Conservation (phyloP, 257 asterid species). For the Anisodus tanguticus region DNA sequence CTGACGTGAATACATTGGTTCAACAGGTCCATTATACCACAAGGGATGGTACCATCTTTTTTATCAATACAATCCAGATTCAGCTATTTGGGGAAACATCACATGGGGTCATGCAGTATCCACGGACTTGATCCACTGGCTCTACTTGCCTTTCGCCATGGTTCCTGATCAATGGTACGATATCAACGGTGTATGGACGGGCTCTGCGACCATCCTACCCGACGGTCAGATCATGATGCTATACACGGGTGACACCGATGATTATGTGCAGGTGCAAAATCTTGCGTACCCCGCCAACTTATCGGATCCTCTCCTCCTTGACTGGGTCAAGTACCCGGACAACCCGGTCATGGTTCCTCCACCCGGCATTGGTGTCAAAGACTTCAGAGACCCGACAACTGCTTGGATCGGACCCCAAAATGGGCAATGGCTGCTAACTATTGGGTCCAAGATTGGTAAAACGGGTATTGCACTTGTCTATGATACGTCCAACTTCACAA, state of each 20-base stretch:
- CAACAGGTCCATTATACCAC: conserved; percentile 72
- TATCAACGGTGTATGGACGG: conserved; percentile 85
- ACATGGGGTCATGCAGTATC: conserved; percentile 93
- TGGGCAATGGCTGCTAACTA: conserved; percentile 60
- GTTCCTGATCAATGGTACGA: conserved; percentile 77
- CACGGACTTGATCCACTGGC: conserved; percentile 74
- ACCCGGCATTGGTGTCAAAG: conserved; percentile 64
- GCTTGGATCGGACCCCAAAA: conserved; percentile 73
- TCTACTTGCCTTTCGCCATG: conserved; percentile 70
- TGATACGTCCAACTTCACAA: conserved; percentile 59
- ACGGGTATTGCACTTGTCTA: conserved; percentile 72
- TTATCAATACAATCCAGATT: conserved; percentile 85
- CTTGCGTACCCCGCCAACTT: conserved; percentile 74
- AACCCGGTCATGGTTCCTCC: conserved; percentile 85
- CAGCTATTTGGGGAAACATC: conserved; percentile 82
- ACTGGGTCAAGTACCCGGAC: conserved; percentile 68
- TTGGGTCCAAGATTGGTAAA: conserved; percentile 66
- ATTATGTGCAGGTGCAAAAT: conserved; percentile 75
- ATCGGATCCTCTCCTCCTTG: conserved; percentile 74
- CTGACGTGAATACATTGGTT: background rate
- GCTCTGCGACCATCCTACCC: conserved; percentile 82
- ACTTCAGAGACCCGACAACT: conserved; percentile 85
- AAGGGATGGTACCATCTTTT: conserved; percentile 88
- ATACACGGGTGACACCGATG: conserved; percentile 70
- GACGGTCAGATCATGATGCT: conserved; percentile 69